Evolutionary conservation across 164 flowering plant genomes (phyloP), one percentile per base, ranked within the genome.

Genomic region (Umbilicus rupestris): DNA sequence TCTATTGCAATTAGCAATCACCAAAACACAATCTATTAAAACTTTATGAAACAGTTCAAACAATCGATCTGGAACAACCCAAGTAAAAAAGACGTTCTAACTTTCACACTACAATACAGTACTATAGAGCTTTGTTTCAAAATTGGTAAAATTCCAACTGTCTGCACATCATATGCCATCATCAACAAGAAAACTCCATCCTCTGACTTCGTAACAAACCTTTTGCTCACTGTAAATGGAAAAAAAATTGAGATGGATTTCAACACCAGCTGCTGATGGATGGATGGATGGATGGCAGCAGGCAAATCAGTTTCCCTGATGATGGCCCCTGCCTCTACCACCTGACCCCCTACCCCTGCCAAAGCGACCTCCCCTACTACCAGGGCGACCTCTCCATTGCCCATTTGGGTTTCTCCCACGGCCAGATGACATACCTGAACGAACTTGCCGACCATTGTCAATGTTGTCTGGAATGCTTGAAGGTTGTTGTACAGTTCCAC

Each of bases 381-480:
- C 47, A 71, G 63, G 70, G n/a, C 74, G 77, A 28, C 78, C 73
- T 66, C 74, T 75, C 8, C 80, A 74, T 42, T 78, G 58, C 29
- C 20, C 73, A 69, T 39, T 50, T 30, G 77, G 74, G 42, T 72
- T 73, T 68, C 70, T 73, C 16, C 83, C 81, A 33, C 71, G 78
- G 19, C 68, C 60, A 31, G 69, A 66, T 42, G 72, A 37, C 39
- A 60, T 50, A 30, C 72, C 73, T 57, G 2, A 14, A 50, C 66
- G 72, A 52, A 77, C 71, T n/a, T 67, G 67, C 37, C 31, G 71
- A 8, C 77, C 58, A 50, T 50, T 62, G 55, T 50, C 69, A 39
- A 2, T 39, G 26, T 45, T 64, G 30, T 69, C 67, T 15, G 62
- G 62, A 62, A 5, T 10, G 33, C n/a, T 52, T 20, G 44, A 60